Base-by-base conservation (phyloP, 2,329 filamentous ascomycete species). In the Aspergillus quadricinctus region DNA sequence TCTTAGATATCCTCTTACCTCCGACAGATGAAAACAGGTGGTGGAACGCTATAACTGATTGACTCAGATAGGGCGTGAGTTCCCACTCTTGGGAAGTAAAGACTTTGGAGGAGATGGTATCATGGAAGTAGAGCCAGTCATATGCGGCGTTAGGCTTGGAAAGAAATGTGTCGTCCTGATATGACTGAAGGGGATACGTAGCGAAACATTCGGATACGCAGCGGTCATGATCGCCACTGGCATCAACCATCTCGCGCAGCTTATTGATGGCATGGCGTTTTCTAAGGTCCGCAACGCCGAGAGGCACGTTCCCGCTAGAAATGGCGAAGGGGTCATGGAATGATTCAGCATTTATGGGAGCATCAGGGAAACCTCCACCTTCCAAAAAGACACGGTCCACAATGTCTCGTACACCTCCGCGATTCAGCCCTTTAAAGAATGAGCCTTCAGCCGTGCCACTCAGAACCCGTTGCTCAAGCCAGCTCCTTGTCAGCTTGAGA, bases 101-200 rank as follows among this genome's bases (percentile, higher is more conserved):
- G 1, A 97, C 82, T 41, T 87, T 85, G 0, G 87, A 86, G 25
- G 90, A 91, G 60, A 96, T 86, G 0, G 80, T 79, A 66, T 97
- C 94, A 73, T 97, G 90, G 74, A 99, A 97, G 72, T 95, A 81
- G 54, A 99, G 83, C 94, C 94, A 99, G 68, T 97, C 93, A 72
- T 96, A 96, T 0, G 90, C 90, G 1, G 83, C 78, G 62, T 88
- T 86, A 0, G 95, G 95, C 69, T 99, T 99, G 35, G 87, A 89
- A 31, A 99, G 85, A 64, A 90, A 88, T 0, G 87, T 88, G 72
- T 99, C 94, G 71, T 99, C 94, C 76, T 97, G 95, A 74, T 89
- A 99, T 21, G 92, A 87, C 64, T 92, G 89, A 45, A 85, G 86
- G 0, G 93, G 92, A 71, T 96, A 99, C 62, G 89, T 83, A 23